Conservation (phyloP, 345 rosid genomes). For the Arabidopsis arenosa region DNA sequence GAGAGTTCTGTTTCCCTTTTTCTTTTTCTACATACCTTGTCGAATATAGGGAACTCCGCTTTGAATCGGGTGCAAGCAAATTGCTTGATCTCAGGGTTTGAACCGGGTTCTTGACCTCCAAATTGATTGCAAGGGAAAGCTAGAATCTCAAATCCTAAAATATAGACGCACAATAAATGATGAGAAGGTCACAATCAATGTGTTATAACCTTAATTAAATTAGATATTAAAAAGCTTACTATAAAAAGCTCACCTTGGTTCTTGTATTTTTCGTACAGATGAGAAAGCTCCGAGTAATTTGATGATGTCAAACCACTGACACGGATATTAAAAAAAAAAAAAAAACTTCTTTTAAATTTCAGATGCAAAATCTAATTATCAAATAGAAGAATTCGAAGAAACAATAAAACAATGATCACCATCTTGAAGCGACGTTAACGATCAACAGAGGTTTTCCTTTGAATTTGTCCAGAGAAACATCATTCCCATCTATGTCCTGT, state of each 20-base stretch:
- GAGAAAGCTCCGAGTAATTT: constrained; percentile 83
- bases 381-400: not conserved
- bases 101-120: constrained; percentile 84
- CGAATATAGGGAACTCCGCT: constrained; percentile 88
- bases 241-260: constrained; percentile 63
- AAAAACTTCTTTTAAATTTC: not conserved
- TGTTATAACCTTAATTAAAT: constrained; percentile 10
- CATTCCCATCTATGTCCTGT: constrained; percentile 83
- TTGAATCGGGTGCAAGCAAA: constrained; percentile 79
- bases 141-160: constrained; percentile 78
- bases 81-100: constrained; percentile 73
- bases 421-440: constrained; percentile 92
- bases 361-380: not conserved
- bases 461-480: constrained; percentile 69
- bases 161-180: not conserved
- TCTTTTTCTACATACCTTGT: constrained; percentile 51
- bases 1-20: not conserved
- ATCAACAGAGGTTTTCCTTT: constrained; percentile 85
- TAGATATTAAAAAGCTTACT: not conserved
- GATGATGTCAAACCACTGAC: constrained; percentile 79
- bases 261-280: constrained; percentile 78
- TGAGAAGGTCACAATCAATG: not conserved
- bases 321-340: constrained; percentile 22
- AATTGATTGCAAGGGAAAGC: constrained; percentile 98
- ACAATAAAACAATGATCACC: constrained; percentile 46